Evolutionary conservation across 148 eudicot species (phyloP), one percentile per base, ranked within the genome.

Genomic region (Agrostemma githago): DNA sequence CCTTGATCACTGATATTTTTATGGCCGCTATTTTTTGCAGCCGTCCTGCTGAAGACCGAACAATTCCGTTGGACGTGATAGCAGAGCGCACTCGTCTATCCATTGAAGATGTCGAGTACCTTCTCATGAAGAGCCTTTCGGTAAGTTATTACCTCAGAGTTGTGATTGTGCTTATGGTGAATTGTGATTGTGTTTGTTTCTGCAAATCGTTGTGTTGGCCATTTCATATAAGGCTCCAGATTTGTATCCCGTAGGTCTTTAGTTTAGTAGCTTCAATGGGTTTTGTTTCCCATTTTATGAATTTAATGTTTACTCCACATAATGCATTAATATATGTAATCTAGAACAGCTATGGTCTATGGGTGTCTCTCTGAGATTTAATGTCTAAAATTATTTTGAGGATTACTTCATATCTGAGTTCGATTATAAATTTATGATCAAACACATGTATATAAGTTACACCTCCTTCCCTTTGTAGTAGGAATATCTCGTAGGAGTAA

Each of bases 61-160:
- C 97, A 8, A 90, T 95, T 79, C 97, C 97, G 3, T 78, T 95
- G 75, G 84, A 76, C 46, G 70, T 87, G 79, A 92, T 95, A 83
- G 96, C 98, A 10, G 93, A 95, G 70, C 85, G 89, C 66, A 95
- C 97, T 62, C 90, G 74, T 68, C 88, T 90, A 6, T 81, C 88
- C 41, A 82, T 88, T 8, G 97, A 95, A 80, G 97, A 92, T 71
- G 98, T 92, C 74, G 98, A 95, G 80, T 83, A 89, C 83, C 98
- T 95, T 76, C 93, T 95, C 70, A 92, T 95, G 97, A 95, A 95
- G 85, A 95, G 98, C 83, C 93, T 95, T 39, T 95, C 98, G 26
- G 98, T 92, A 83, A 88, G 90, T 82, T 4, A 48, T 63, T 56
- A 19, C 43, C 21, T 70, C 17, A 26, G 6, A 20, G 39, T 51